These are phyloP conservation scores for Aphanomyces stellatus DNA, from an alignment of 352 stramenopile genomes.

Conservation along the genomic window DNA sequence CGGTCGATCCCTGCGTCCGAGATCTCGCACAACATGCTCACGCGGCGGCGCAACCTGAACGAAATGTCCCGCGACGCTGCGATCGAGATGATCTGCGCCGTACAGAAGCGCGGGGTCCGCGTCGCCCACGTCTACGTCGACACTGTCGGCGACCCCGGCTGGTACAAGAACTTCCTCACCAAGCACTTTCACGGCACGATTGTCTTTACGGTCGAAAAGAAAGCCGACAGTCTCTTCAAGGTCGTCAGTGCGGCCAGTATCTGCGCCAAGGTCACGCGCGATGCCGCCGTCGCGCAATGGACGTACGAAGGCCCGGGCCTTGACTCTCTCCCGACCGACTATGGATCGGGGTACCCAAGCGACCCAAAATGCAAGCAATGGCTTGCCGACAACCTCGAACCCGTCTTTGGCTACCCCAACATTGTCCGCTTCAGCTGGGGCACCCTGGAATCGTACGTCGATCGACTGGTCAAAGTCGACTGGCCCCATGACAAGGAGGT, in stretches of 20 bases:
- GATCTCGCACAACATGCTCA: slow-evolving; percentile 94
- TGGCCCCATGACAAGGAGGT: slow-evolving; percentile 65
- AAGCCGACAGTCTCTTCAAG: slow-evolving; percentile 94
- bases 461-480: slow-evolving; percentile 45
- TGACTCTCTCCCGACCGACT: slow-evolving; percentile 51
- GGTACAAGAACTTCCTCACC: slow-evolving; percentile 88
- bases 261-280: slow-evolving; percentile 89
- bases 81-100: slow-evolving; percentile 89
- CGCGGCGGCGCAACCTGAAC: slow-evolving; percentile 87
- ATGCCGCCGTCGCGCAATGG: slow-evolving; percentile 85
- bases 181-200: slow-evolving; percentile 85
- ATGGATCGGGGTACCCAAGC: slow-evolving; percentile 86
- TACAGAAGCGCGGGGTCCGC: slow-evolving; percentile 78
- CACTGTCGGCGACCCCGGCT: slow-evolving; percentile 88
- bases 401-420: slow-evolving; percentile 87
- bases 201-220: slow-evolving; percentile 93
- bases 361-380: slow-evolving; percentile 89
- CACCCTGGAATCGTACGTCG: slow-evolving; percentile 53
- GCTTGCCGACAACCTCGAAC: slow-evolving; percentile 76
- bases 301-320: slow-evolving; percentile 73
- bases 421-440: slow-evolving; percentile 91
- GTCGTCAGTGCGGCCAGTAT: slow-evolving; percentile 90
- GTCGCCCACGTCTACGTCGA: slow-evolving; percentile 91
- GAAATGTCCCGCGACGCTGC: slow-evolving; percentile 90
- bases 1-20: slow-evolving; percentile 86